Conservation (phyloP, 2,329 filamentous ascomycete species). For the Aspergillus luchuensis region DNA sequence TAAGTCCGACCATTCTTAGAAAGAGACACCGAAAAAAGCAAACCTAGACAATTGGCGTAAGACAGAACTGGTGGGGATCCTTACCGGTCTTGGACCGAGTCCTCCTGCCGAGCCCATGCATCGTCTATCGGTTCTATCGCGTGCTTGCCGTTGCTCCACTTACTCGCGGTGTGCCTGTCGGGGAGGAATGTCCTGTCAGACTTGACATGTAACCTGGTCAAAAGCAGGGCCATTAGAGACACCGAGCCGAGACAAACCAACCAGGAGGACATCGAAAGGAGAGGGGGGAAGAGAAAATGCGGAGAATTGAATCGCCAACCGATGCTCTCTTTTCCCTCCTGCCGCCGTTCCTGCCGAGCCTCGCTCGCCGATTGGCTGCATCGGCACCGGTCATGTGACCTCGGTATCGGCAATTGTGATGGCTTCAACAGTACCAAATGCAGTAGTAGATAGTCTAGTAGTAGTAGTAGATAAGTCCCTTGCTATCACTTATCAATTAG, state of each 20-base stretch:
- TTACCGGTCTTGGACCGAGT: slow-evolving; percentile 31
- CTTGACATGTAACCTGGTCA: not conserved
- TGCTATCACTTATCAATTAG: not conserved
- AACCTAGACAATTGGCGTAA: not conserved
- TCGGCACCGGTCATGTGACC: slow-evolving; percentile 23
- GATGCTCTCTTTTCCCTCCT: not conserved
- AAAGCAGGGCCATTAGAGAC: not conserved
- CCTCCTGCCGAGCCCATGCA: slow-evolving; percentile 26
- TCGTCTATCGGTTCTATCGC: not conserved
- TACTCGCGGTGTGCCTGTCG: not conserved
- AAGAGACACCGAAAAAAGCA: too few relatives aligned
- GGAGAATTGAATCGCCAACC: not conserved
- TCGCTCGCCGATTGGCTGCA: slow-evolving; percentile 26
- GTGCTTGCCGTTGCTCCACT: slow-evolving; percentile 2
- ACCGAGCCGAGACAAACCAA: not conserved
- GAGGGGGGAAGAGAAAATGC: not conserved
- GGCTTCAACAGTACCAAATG: not conserved
- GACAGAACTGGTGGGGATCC: slow-evolving; percentile 15
- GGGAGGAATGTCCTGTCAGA: not conserved
- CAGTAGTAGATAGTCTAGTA: too few relatives aligned
- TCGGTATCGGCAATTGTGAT: slow-evolving; percentile 4
- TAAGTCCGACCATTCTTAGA: not conserved
- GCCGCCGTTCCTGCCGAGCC: slow-evolving; percentile 16
- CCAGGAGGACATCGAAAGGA: not conserved
- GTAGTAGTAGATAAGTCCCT: not conserved